A percentile compares a stretch with the other conserved stretches of the same genome.
Conservation (phyloP, 148 eudicot species). For the Heliamphora exappendiculata region DNA sequence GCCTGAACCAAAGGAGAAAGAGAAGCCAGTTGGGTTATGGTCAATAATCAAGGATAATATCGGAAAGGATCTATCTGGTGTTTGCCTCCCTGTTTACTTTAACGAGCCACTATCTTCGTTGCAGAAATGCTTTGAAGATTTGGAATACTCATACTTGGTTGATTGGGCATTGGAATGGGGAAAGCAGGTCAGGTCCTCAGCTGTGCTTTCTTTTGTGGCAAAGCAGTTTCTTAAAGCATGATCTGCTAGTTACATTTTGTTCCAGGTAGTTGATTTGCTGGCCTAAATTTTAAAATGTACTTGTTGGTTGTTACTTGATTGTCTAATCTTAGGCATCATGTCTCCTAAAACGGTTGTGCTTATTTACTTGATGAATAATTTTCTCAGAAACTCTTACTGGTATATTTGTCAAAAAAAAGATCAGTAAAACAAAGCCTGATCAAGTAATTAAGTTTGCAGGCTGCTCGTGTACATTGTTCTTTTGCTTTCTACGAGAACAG, state of each 20-base stretch:
- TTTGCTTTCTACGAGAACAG: not conserved
- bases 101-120: constrained; percentile 90
- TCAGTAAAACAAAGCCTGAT: not conserved
- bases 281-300: constrained; percentile 5
- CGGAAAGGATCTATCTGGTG: constrained; percentile 94
- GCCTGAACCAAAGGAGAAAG: constrained; percentile 93
- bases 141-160: constrained; percentile 84
- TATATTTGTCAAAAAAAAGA: not conserved
- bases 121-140: constrained; percentile 94
- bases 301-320: not conserved
- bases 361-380: not conserved
- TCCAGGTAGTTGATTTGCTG: constrained; percentile 20
- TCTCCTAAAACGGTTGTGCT: not conserved
- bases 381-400: not conserved
- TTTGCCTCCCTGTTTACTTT: constrained; percentile 96
- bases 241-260: constrained; percentile 14
- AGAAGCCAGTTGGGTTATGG: constrained; percentile 88
- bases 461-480: not conserved
- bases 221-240: constrained; percentile 19
- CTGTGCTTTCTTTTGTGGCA: constrained; percentile 16
- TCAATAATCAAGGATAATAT: constrained; percentile 95
- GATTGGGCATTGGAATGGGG: constrained; percentile 89
- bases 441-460: not conserved
- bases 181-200: constrained; percentile 61
- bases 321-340: not conserved